Percentiles rank a stretch among this genome's conserved stretches.
These are phyloP conservation scores for Alternaria postmessia DNA, from an alignment of 2,329 filamentous ascomycete species.

Conservation along the genomic window DNA sequence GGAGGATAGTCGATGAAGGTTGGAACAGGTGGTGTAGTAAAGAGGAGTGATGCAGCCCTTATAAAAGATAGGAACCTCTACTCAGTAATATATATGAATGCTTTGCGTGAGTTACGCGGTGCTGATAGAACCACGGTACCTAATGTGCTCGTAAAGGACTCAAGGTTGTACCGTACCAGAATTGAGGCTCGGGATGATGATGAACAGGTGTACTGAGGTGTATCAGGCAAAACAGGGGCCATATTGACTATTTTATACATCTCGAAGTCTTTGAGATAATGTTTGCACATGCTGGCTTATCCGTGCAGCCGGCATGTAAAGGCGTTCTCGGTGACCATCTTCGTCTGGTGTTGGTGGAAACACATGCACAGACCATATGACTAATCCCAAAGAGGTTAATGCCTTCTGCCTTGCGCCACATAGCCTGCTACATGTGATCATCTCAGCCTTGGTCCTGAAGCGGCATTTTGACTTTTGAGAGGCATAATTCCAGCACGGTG, in stretches of 20 bases:
- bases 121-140: background rate
- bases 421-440: slow-evolving; percentile 14
- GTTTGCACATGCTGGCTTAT: background rate
- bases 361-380: slow-evolving; percentile 7
- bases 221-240: background rate
- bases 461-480: slow-evolving; percentile 11
- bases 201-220: background rate
- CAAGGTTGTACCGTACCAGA: slow-evolving; percentile 2
- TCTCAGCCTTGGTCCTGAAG: background rate
- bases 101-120: background rate
- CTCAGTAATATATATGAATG: background rate
- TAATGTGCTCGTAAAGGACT: background rate
- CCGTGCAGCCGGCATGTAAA: background rate
- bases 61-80: background rate
- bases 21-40: background rate
- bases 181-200: background rate
- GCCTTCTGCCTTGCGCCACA: slow-evolving; percentile 27
- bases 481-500: slow-evolving; percentile 5
- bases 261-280: background rate
- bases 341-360: slow-evolving; percentile 6
- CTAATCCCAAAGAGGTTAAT: background rate
- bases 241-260: slow-evolving; percentile 5
- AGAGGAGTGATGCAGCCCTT: background rate
- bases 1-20: background rate
- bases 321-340: slow-evolving; percentile 5